Evolutionary conservation across 805 yeast species (phyloP).

Genomic region (Starmerella apis): DNA sequence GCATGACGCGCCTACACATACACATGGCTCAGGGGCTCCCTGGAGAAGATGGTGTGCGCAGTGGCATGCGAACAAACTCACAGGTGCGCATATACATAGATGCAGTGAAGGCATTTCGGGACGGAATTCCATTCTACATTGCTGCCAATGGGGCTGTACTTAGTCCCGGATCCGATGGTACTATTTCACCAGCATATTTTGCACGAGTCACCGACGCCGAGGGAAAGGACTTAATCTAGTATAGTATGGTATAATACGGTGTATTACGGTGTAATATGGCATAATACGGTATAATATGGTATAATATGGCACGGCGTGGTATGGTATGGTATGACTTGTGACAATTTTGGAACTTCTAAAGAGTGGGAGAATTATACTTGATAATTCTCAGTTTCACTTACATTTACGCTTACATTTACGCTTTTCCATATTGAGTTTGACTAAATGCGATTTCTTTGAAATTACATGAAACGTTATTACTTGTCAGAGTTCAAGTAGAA

Average conservation of each 20-base stretch:
- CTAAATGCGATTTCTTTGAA: background rate
- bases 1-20: conserved; percentile 72
- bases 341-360: background rate
- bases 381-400: no score
- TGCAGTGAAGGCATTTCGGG: conserved; percentile 38
- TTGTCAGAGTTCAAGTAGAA: background rate
- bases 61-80: conserved; percentile 62
- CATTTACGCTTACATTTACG: background rate
- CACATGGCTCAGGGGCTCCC: conserved; percentile 65
- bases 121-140: conserved; percentile 43
- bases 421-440: background rate
- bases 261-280: no score
- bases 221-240: conserved; percentile 17
- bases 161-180: conserved; percentile 53
- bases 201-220: conserved; percentile 31
- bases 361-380: no score
- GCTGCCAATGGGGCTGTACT: conserved; percentile 70
- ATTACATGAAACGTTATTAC: background rate
- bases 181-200: conserved; percentile 40
- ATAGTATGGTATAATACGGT: no score
- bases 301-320: no score
- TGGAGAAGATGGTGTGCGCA: conserved; percentile 40
- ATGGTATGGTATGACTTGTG: no score
- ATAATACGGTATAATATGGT: no score
- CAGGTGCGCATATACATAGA: conserved; percentile 55